phyloP scores from a whole-genome alignment of 768 basidiomycete species.

The Porpolomopsis calyptriformis region DNA sequence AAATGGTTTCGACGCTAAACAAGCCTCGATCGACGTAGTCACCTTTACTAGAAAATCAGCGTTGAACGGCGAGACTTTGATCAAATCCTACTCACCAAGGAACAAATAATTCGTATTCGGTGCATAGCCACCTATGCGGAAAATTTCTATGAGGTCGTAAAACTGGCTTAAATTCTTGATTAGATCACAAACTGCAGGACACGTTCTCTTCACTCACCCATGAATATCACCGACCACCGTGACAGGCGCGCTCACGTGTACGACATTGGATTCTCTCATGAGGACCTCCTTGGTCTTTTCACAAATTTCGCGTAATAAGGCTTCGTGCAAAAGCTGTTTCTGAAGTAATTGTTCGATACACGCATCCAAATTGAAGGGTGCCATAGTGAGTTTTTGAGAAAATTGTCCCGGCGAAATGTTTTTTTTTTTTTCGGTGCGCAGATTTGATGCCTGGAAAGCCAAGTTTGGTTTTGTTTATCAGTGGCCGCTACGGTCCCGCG shows the following conservation, averaged over 20 bases:
- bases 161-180: conserved; percentile 72
- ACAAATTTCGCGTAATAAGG: conserved; percentile 93
- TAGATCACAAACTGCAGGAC: conserved; percentile 16
- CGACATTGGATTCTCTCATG: conserved; percentile 98
- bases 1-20: conserved; percentile 98
- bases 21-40: conserved; percentile 98
- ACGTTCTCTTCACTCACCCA: conserved; percentile 55
- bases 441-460: too few relatives aligned
- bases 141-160: conserved; percentile 98
- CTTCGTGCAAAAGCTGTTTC: conserved; percentile 92
- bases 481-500: not conserved
- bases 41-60: conserved; percentile 35
- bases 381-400: conserved; percentile 23
- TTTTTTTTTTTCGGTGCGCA: too few relatives aligned
- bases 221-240: conserved; percentile 99
- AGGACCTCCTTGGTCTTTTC: conserved; percentile 99
- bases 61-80: not conserved
- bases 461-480: conserved; percentile 6
- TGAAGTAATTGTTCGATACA: conserved; percentile 84
- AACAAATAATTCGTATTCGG: conserved; percentile 98
- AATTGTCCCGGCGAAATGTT: too few relatives aligned
- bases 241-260: conserved; percentile 92
- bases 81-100: conserved; percentile 54
- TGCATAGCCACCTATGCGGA: conserved; percentile 94
- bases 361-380: conserved; percentile 90